Conservation (phyloP, 306 rosid species). For the Trifolium pratense region DNA sequence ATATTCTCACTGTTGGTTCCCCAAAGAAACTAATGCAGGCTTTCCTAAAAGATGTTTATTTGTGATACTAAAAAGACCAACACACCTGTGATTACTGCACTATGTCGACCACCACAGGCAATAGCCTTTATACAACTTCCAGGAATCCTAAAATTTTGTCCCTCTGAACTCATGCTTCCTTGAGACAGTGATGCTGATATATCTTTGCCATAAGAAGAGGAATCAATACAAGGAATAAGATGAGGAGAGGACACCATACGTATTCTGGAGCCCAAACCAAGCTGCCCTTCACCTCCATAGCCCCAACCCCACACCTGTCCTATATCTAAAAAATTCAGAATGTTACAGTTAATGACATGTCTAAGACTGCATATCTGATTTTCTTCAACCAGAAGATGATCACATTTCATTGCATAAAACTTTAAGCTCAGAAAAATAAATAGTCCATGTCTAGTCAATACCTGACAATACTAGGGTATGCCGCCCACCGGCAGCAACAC, state of each 20-base stretch:
- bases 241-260: constrained; percentile 98
- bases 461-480: constrained; percentile 89
- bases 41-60: constrained; percentile 22
- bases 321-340: constrained; percentile 68
- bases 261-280: constrained; percentile 90
- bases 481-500: constrained; percentile 96
- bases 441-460: constrained; percentile 40
- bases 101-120: constrained; percentile 97
- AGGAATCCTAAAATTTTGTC: constrained; percentile 63
- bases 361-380: constrained; percentile 36
- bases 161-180: constrained; percentile 68
- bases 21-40: constrained; percentile 30
- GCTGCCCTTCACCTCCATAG: constrained; percentile 99
- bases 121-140: constrained; percentile 82
- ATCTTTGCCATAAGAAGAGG: constrained; percentile 70
- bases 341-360: constrained; percentile 42
- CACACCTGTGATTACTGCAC: constrained; percentile 85
- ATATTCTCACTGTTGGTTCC: constrained; percentile 31
- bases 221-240: constrained; percentile 75
- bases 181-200: constrained; percentile 54
- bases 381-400: constrained; percentile 24
- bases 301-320: constrained; percentile 99
- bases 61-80: constrained; percentile 32
- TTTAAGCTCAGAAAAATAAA: constrained; percentile 9
- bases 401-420: constrained; percentile 21